Conservation (phyloP, 1,284 basidiomycete species). For the Stygiomarasmius scandens region DNA sequence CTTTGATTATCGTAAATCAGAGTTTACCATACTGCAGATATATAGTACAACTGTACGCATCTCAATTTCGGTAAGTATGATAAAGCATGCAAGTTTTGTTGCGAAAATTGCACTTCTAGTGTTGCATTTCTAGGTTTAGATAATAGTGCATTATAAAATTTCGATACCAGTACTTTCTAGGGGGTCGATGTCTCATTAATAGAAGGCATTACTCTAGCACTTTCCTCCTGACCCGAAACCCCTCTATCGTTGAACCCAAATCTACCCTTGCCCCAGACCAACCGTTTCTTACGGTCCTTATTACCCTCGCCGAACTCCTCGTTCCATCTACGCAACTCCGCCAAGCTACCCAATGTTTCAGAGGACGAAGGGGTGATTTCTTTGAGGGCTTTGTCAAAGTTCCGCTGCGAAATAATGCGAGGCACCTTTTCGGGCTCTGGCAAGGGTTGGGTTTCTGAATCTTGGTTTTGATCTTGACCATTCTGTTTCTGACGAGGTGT, state of each 20-base stretch:
- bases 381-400: conserved; percentile 81
- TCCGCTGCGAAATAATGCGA: conserved; percentile 57
- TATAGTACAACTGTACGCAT: too few relatives aligned
- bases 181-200: conserved; percentile 1
- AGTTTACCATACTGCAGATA: too few relatives aligned
- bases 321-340: conserved; percentile 88
- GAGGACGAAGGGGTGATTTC: conserved; percentile 88
- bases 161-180: not conserved
- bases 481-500: not conserved
- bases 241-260: conserved; percentile 68
- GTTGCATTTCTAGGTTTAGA: too few relatives aligned
- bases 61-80: too few relatives aligned
- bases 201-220: conserved; percentile 28
- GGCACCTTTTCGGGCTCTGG: conserved; percentile 11
- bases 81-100: too few relatives aligned
- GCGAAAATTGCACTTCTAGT: too few relatives aligned
- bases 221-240: conserved; percentile 40
- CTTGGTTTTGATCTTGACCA: not conserved
- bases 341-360: conserved; percentile 77
- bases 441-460: not conserved
- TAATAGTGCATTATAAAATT: too few relatives aligned
- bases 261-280: conserved; percentile 74
- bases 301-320: conserved; percentile 88
- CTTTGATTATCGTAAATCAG: too few relatives aligned
- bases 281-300: conserved; percentile 57